A percentile compares a stretch with the other conserved stretches of the same genome.
Evolutionary conservation across 2,329 filamentous ascomycete genomes (phyloP).

Genomic region (Penicillium sp.): DNA sequence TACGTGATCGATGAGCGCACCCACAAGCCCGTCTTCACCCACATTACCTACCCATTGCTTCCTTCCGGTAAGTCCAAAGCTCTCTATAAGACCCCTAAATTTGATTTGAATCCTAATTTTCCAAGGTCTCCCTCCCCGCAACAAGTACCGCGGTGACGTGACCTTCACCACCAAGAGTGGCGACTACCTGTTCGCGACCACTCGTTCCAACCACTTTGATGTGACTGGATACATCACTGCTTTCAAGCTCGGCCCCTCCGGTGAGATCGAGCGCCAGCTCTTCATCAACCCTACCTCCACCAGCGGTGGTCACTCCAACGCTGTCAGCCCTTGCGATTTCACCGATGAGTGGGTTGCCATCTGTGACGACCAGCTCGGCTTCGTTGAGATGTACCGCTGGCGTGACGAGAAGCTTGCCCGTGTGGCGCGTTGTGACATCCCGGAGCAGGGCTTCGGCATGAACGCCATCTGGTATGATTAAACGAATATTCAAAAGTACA

Average conservation of each 20-base stretch:
- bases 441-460: conserved; percentile 91
- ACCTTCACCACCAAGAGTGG: conserved; percentile 69
- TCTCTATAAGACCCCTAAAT: background rate
- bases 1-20: conserved; percentile 76
- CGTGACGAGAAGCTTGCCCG: conserved; percentile 75
- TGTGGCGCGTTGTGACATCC: conserved; percentile 74
- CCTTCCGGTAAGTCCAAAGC: conserved; percentile 62
- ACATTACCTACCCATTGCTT: conserved; percentile 74
- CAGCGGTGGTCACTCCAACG: conserved; percentile 84
- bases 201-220: conserved; percentile 73
- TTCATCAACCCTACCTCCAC: conserved; percentile 82
- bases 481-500: conserved; percentile 5
- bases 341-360: conserved; percentile 87
- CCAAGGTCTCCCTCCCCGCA: conserved; percentile 42
- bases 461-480: conserved; percentile 94
- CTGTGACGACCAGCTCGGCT: conserved; percentile 85
- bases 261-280: conserved; percentile 74
- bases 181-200: conserved; percentile 78
- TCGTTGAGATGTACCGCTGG: conserved; percentile 86
- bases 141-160: conserved; percentile 81
- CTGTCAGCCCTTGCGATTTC: conserved; percentile 80
- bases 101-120: background rate
- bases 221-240: conserved; percentile 81
- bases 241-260: conserved; percentile 68
- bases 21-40: conserved; percentile 75